Evolutionary conservation across 345 rosid genomes (phyloP).

Genomic region (Dipteronia dyeriana): DNA sequence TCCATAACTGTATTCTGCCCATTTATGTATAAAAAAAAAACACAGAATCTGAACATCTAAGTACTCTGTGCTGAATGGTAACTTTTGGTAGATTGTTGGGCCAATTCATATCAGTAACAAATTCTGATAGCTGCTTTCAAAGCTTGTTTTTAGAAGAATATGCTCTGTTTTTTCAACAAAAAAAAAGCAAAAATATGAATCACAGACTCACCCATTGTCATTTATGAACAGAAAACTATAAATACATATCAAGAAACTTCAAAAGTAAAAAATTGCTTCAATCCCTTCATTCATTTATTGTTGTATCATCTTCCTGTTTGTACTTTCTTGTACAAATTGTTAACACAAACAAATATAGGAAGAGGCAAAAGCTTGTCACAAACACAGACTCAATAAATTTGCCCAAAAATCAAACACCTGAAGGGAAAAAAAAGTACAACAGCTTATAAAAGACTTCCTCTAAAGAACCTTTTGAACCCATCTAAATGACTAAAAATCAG

Average conservation of each 20-base stretch:
- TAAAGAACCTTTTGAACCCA: not conserved
- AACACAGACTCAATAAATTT: constrained; percentile 14
- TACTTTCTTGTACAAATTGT: constrained; percentile 14
- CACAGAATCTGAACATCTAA: not conserved
- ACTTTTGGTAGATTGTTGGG: not conserved
- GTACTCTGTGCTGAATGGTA: not conserved
- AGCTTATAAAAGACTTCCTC: not conserved
- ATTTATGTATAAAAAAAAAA: too few species aligned
- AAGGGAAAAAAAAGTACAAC: not conserved
- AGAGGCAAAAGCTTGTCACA: not conserved
- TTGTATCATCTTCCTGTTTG: not conserved
- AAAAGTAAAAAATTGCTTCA: constrained; percentile 3
- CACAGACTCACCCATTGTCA: not conserved
- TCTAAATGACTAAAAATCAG: not conserved
- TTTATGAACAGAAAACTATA: not conserved
- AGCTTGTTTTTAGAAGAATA: not conserved
- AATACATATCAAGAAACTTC: not conserved
- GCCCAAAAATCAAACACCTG: constrained; percentile 16
- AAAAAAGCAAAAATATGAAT: not conserved
- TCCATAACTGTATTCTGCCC: not conserved
- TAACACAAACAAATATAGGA: constrained; percentile 14
- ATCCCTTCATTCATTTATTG: constrained; percentile 25
- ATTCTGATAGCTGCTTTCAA: not conserved
- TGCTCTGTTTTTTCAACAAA: not conserved
- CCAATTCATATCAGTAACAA: not conserved